These are phyloP conservation scores for Ceratorhiza oryzae-sativae DNA, from an alignment of 1,284 basidiomycete genomes.

Conservation along the genomic window DNA sequence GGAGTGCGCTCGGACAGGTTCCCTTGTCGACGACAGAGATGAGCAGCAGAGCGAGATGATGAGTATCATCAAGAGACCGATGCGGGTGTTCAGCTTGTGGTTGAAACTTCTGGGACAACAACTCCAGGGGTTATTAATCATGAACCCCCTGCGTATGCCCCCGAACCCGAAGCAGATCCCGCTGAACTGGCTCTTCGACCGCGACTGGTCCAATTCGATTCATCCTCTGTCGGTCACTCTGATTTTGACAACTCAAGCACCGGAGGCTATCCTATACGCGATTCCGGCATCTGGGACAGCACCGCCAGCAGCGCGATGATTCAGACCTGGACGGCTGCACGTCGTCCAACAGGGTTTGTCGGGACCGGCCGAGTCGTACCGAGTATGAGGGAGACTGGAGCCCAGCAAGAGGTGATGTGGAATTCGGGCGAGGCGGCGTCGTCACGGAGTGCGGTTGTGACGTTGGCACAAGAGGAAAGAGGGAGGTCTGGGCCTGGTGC, in stretches of 20 bases:
- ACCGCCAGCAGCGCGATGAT: constrained; percentile 8
- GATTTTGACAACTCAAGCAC: constrained; percentile 1
- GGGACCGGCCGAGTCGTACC: constrained; percentile 12
- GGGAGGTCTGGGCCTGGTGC: background rate
- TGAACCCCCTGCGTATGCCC: background rate
- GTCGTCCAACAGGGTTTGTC: constrained; percentile 34
- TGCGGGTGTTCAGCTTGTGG: constrained; percentile 29
- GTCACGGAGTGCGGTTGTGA: background rate
- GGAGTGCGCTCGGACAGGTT: background rate
- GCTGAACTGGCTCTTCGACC: background rate
- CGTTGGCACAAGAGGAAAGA: background rate
- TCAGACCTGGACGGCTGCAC: constrained; percentile 25
- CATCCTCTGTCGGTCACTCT: background rate
- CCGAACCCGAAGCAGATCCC: background rate
- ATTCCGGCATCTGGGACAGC: constrained; percentile 24
- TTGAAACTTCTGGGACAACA: background rate
- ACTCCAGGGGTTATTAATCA: background rate
- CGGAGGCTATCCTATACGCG: background rate
- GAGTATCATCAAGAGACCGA: constrained; percentile 28
- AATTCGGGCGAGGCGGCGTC: background rate
- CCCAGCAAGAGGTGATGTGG: background rate
- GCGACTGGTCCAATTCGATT: background rate
- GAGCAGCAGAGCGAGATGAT: background rate
- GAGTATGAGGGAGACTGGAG: background rate
- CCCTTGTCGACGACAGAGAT: background rate